phyloP scores from a whole-genome alignment of 1,139 yeast species.

The Entelexis paramagnoliae region DNA sequence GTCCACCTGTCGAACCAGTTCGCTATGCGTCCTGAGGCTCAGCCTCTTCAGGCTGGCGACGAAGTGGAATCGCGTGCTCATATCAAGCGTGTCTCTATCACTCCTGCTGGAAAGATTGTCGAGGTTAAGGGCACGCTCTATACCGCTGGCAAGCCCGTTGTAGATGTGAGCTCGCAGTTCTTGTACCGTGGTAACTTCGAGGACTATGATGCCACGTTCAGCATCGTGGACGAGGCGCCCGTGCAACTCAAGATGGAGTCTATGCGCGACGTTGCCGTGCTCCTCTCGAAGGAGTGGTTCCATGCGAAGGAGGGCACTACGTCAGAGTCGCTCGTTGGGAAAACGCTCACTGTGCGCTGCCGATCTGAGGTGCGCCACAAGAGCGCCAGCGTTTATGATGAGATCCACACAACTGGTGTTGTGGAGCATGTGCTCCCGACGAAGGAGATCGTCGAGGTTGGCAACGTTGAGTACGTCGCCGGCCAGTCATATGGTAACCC shows the following conservation, averaged over 20 bases:
- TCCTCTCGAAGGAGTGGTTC: constrained; percentile 97
- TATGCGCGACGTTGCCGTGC: constrained; percentile 84
- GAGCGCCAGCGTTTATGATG: constrained; percentile 61
- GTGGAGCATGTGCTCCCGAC: constrained; percentile 84
- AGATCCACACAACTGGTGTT: constrained; percentile 76
- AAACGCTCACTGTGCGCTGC: constrained; percentile 81
- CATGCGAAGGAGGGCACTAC: constrained; percentile 40
- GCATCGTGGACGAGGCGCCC: constrained; percentile 78
- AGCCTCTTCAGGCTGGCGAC: constrained; percentile 83
- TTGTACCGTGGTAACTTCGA: constrained; percentile 86
- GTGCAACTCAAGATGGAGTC: constrained; percentile 63
- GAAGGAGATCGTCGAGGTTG: constrained; percentile 81
- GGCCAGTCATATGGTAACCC: constrained; percentile 96
- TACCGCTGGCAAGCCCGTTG: constrained; percentile 63
- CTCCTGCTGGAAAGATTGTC: constrained; percentile 88
- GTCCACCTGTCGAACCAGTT: constrained; percentile 94
- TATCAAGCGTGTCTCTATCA: constrained; percentile 80
- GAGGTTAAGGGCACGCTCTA: constrained; percentile 86
- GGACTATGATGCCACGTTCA: constrained; percentile 88
- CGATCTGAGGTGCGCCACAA: constrained; percentile 76
- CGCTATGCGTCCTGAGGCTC: constrained; percentile 85
- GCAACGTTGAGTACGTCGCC: constrained; percentile 79
- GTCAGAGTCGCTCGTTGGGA: constrained; percentile 43
- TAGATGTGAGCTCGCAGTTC: constrained; percentile 93
- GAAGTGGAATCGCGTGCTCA: constrained; percentile 72